Percentiles rank a stretch among this genome's conserved stretches.
Conservation (phyloP, 768 basidiomycete genomes). For the Lactarius tabidus region DNA sequence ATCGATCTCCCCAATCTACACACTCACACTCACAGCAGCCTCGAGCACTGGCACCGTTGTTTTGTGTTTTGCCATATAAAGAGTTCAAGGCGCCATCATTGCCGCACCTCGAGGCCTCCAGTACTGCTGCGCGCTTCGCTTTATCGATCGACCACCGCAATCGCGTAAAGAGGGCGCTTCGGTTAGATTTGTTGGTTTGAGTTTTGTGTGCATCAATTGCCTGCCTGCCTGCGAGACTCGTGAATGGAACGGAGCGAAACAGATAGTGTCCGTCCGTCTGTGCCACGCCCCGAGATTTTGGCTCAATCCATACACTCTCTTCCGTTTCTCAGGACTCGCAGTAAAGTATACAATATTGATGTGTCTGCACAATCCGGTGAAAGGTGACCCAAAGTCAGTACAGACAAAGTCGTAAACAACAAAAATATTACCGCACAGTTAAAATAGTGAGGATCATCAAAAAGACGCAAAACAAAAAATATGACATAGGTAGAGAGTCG, state of each 20-base stretch:
- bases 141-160: conserved; percentile 11
- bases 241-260: background rate
- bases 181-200: background rate
- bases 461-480: background rate
- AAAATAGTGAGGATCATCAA: conserved; percentile 9
- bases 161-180: background rate
- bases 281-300: background rate
- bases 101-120: conserved; percentile 11
- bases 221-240: no score
- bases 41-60: background rate
- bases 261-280: background rate
- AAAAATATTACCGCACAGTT: conserved; percentile 14
- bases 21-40: no score
- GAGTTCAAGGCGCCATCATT: background rate
- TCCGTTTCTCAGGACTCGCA: background rate
- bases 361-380: conserved; percentile 15
- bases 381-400: conserved; percentile 4
- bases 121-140: conserved; percentile 2
- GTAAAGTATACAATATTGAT: conserved; percentile 11
- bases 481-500: background rate
- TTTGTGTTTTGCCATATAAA: background rate
- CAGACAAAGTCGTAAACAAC: conserved; percentile 1
- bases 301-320: background rate
- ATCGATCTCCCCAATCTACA: conserved; percentile 7
- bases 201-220: background rate